Percentiles rank a stretch among this genome's conserved stretches.
These are phyloP conservation scores for Pseudoneurospora amorphoporcata DNA, from an alignment of 495 filamentous ascomycete species.

Conservation along the genomic window DNA sequence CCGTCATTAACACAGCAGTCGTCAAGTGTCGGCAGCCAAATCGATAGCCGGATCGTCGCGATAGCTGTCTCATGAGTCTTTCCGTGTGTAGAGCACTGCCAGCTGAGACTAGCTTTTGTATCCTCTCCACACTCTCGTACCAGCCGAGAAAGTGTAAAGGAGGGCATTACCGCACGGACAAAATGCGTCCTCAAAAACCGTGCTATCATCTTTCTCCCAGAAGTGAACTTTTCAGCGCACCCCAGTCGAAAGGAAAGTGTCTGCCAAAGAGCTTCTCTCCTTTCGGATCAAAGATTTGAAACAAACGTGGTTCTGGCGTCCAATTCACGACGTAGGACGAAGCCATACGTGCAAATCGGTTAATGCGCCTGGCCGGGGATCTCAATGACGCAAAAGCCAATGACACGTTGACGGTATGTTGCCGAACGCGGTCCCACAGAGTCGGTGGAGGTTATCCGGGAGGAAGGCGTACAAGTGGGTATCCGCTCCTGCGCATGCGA, in stretches of 20 bases:
- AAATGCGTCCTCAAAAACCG: slow-evolving; percentile 80
- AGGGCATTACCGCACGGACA: slow-evolving; percentile 61
- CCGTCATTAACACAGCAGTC: slow-evolving; percentile 29
- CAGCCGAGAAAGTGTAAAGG: slow-evolving; percentile 25
- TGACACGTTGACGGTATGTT: slow-evolving; percentile 33
- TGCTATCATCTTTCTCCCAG: slow-evolving; percentile 38
- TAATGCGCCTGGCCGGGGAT: slow-evolving; percentile 63
- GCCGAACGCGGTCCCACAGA: slow-evolving; percentile 30
- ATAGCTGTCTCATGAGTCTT: slow-evolving; percentile 34
- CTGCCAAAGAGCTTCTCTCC: slow-evolving; percentile 15
- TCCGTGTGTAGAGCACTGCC: slow-evolving; percentile 64
- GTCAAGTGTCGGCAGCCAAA: slow-evolving; percentile 28
- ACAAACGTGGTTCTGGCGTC: slow-evolving; percentile 47
- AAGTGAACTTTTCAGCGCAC: slow-evolving; percentile 22
- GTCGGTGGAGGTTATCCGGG: slow-evolving; percentile 10
- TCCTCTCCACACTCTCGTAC: slow-evolving; percentile 48
- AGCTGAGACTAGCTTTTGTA: slow-evolving; percentile 81
- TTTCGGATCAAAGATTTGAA: background rate
- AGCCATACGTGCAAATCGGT: slow-evolving; percentile 47
- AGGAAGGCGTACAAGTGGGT: background rate
- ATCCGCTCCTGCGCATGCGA: background rate
- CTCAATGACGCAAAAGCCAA: slow-evolving; percentile 15
- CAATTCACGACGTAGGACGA: slow-evolving; percentile 40
- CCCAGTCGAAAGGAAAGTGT: slow-evolving; percentile 25
- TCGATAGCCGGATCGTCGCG: slow-evolving; percentile 25